These are phyloP conservation scores for Cutaneotrichosporon sp. DNA, from an alignment of 1,284 basidiomycete genomes.

Conservation along the genomic window DNA sequence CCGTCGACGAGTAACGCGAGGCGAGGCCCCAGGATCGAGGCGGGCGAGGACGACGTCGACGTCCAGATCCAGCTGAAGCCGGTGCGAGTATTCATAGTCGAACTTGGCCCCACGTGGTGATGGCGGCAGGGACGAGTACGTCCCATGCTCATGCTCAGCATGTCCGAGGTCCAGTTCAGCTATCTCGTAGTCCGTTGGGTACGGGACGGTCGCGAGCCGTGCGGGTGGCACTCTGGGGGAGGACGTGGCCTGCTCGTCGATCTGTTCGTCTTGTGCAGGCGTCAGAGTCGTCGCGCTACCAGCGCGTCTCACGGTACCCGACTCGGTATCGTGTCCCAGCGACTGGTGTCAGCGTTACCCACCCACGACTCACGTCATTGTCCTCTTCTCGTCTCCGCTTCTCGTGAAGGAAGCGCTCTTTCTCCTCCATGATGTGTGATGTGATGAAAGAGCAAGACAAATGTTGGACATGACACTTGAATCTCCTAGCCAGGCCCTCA, in stretches of 20 bases:
- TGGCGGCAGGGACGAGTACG: slow-evolving; percentile 48
- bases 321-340: not conserved
- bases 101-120: slow-evolving; percentile 33
- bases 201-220: not conserved
- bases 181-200: slow-evolving; percentile 7
- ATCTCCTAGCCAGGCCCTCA: not conserved
- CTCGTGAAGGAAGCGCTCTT: not conserved
- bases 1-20: not conserved
- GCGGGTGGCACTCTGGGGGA: not conserved
- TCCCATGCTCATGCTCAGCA: slow-evolving; percentile 25
- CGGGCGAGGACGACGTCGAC: slow-evolving; percentile 12
- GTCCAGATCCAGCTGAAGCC: slow-evolving; percentile 7
- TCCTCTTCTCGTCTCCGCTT: not conserved
- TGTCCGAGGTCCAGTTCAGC: slow-evolving; percentile 11
- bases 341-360: not conserved
- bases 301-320: not conserved
- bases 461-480: not conserved
- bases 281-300: not conserved
- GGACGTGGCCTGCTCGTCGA: not conserved
- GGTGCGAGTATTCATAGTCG: slow-evolving; percentile 4
- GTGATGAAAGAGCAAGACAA: not conserved
- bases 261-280: not conserved
- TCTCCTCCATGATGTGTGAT: not conserved
- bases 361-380: not conserved
- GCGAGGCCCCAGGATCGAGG: slow-evolving; percentile 4